Evolutionary conservation across 2,329 filamentous ascomycete species (phyloP), one percentile per base, ranked within the genome.

Genomic region (Xylariaceae sp.): DNA sequence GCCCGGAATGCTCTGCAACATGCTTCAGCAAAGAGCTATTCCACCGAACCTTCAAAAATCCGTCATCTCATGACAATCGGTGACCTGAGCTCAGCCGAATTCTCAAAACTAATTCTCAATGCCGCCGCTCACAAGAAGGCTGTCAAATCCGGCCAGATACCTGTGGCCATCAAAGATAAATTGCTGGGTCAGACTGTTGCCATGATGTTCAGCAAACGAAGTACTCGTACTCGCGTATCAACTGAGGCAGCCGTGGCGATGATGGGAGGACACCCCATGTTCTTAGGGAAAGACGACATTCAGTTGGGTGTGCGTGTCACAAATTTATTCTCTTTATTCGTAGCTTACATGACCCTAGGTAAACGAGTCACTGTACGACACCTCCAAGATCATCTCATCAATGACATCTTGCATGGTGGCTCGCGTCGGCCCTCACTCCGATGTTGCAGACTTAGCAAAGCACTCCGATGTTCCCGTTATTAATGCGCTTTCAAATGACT

Each of bases 201-300:
- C 65, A 89, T 99, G 87, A 91, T 96, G 82, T 99, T 99, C 81
- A 96, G 84, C 82, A 99, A 99, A 79, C 87, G 93, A 65, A 96
- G 90, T 68, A 99, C 95, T 11, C 86, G 95, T 58, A 99, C 95
- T 11, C 87, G 95, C 61, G 88, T 99, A 28, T 96, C 92, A 1
- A 97, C 93, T 1, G 95, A 99, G 79, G 89, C 89, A 6, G 95
- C 95, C 11, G 87, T 97, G 33, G 85, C 89, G n/a, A 80, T 91
- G 58, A 84, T 99, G 80, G 92, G 93, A 33, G 95, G 94, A 0
- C 90, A 96, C 68, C 88, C 95, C 19, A 97, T 99, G 93, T 99
- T 99, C 73, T 76, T 99, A 56, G 92, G 93, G 69, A 95, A 93
- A 72, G 89, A 96, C 53, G 95, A 99, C 72, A 99, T 99, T 61